Evolutionary conservation across 306 rosid species (phyloP), one percentile per base, ranked within the genome.

Genomic region (Cicer pinnatifidum): DNA sequence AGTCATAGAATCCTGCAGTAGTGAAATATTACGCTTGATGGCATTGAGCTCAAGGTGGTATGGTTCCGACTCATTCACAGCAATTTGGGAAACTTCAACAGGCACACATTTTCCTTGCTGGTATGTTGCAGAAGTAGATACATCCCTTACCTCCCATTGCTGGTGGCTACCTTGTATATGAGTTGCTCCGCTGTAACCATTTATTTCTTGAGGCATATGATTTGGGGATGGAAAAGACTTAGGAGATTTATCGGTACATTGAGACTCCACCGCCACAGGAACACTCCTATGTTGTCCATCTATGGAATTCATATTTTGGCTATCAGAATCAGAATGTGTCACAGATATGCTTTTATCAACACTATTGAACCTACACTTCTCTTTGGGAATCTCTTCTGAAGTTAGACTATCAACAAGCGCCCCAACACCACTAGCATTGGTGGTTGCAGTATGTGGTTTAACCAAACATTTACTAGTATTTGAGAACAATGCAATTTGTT

Each of bases 1-100:
- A 44, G 86, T 64, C 23, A 95, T 85, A 72, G 96, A 88, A 45
- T 92, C 96, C 62, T 88, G 88, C 75, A 90, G 80, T 35, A 67
- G 77, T 20, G 85, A 76, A 46, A 88, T 76, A 67, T 91, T 90
- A 71, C 54, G 88, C 82, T 78, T 94, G 35, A 91, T 44, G 23
- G 86, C 82, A 71, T 81, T 88, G 90, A 95, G 88, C 86, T 95
- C 97, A 44, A 48, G 73, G 16, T 82, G 90, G 67, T 72, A 84
- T 59, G 83, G 46, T 54, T 87, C 91, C 54, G 90, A 79, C 66
- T 94, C 99, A 79, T 76, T 84, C 66, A 44, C 71, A 70, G 78
- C 56, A 70, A 15, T 47, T 58, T 81, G 82, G 35, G 85, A 72
- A 82, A 65, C 70, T 80, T 82, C 83, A 77, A 48, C 68, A 64